These are phyloP conservation scores for Suillus spraguei DNA, from an alignment of 768 basidiomycete genomes.

Conservation along the genomic window DNA sequence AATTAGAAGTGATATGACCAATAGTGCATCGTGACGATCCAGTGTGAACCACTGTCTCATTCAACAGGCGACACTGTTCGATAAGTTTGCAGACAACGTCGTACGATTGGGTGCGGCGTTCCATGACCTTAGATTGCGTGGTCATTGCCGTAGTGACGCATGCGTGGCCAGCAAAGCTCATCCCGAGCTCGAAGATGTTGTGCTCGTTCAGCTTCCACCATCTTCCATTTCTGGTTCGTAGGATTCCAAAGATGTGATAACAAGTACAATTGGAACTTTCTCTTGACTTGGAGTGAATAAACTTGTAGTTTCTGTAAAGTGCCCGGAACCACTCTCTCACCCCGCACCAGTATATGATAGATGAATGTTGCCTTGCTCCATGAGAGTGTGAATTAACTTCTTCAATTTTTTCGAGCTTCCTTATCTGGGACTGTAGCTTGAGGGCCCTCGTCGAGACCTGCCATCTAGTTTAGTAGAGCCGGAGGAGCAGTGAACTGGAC, in stretches of 20 bases:
- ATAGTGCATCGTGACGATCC: neutral
- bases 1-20: neutral
- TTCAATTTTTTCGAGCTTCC: conserved; percentile 26
- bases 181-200: conserved; percentile 33
- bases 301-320: conserved; percentile 30
- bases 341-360: conserved; percentile 39
- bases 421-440: conserved; percentile 28
- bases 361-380: conserved; percentile 25
- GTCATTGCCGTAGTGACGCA: conserved; percentile 37
- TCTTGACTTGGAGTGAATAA: conserved; percentile 33
- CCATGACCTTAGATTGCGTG: neutral
- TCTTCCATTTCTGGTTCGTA: conserved; percentile 32
- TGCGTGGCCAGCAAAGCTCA: conserved; percentile 40
- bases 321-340: conserved; percentile 25
- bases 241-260: conserved; percentile 39
- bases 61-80: neutral
- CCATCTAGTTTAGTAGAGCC: conserved; percentile 1
- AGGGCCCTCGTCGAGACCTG: conserved; percentile 35
- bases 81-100: conserved; percentile 17
- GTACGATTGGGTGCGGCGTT: conserved; percentile 19
- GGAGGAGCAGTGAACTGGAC: neutral
- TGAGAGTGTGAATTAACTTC: conserved; percentile 35
- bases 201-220: conserved; percentile 42
- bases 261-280: conserved; percentile 34
- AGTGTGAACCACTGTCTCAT: neutral